Percentiles rank a stretch among this genome's conserved stretches.
phyloP scores from a whole-genome alignment of 1,139 yeast genomes.

The Lodderomyces margitis region DNA sequence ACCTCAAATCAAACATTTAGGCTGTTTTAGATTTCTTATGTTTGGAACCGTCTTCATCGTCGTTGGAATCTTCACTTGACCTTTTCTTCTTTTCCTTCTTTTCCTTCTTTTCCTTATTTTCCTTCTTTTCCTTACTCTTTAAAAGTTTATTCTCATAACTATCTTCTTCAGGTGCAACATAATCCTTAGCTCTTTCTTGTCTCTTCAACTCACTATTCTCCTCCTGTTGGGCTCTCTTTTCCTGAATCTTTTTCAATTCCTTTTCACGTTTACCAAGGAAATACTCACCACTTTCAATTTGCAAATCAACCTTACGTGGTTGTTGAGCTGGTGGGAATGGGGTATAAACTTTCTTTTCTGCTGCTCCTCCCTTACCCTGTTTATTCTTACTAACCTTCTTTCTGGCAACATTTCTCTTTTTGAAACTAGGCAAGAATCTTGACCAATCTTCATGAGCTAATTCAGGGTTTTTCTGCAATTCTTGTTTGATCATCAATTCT shows the following conservation, averaged over 20 bases:
- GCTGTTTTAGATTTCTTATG: neutral
- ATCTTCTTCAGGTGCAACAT: slow-evolving; percentile 80
- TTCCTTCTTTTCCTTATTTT: slow-evolving; percentile 24
- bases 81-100: slow-evolving; percentile 20
- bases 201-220: slow-evolving; percentile 65
- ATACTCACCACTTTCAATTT: slow-evolving; percentile 98
- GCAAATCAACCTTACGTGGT: slow-evolving; percentile 96
- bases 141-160: slow-evolving; percentile 38
- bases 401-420: slow-evolving; percentile 93
- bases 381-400: slow-evolving; percentile 78
- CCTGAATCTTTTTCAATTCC: slow-evolving; percentile 67
- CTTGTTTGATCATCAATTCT: slow-evolving; percentile 96
- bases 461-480: slow-evolving; percentile 90
- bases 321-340: slow-evolving; percentile 99
- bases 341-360: slow-evolving; percentile 85
- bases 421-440: slow-evolving; percentile 93
- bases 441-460: slow-evolving; percentile 97
- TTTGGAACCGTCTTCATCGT: neutral
- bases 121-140: slow-evolving; percentile 18
- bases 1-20: too few relatives aligned
- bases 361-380: slow-evolving; percentile 27
- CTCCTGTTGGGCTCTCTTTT: slow-evolving; percentile 76
- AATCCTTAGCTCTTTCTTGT: slow-evolving; percentile 73
- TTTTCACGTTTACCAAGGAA: slow-evolving; percentile 86
- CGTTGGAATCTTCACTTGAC: slow-evolving; percentile 9